Evolutionary conservation across 2,329 filamentous ascomycete genomes (phyloP), one percentile per base, ranked within the genome.

Genomic region (Alternaria sp.): DNA sequence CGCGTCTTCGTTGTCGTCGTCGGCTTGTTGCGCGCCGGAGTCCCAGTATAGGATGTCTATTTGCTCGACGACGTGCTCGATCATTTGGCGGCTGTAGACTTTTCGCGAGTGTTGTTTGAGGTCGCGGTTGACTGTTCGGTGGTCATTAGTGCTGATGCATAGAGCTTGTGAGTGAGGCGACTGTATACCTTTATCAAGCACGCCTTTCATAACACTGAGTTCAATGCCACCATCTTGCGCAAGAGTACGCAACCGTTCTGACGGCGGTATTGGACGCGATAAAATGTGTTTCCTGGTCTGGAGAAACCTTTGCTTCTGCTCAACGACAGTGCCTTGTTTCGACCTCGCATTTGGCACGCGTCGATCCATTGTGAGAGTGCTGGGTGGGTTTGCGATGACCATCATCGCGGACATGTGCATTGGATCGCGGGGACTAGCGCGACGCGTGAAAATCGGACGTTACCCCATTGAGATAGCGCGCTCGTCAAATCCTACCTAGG

Each of bases 61-160:
- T 80, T 93, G 90, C 81, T 92, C 90, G 2, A 90, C 90, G 17
- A 93, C 86, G 71, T 91, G 89, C 36, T 90, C 86, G 55, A 86
- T 88, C n/a, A 90, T 89, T 69, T 91, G 89, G 0, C 89, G 86
- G 15, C 88, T 85, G 75, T 92, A 92, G 6, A 88, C 88, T 59
- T 88, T 85, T 36, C 86, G 87, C 28, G 85, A 85, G 75, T 93
- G 91, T 68, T 90, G 88, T 67, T 86, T 85, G 13, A 92, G 80
- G 15, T 84, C 80, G 63, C 88, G 85, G 73, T 91, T 91, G 12
- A 91, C 85, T 86, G 11, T n/a, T 23, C 5, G 32, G 1, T 10
- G 6, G n/a, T 4, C 17, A 6, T 67, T 21, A 66, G 46, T 36
- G 32, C 25, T 26, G 5, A 12, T 28, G 1, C 26, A 11, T 6